Percentiles rank a stretch among this genome's conserved stretches.
phyloP scores from a whole-genome alignment of 192 early-diverging fungal species.

The Podila verticillata region DNA sequence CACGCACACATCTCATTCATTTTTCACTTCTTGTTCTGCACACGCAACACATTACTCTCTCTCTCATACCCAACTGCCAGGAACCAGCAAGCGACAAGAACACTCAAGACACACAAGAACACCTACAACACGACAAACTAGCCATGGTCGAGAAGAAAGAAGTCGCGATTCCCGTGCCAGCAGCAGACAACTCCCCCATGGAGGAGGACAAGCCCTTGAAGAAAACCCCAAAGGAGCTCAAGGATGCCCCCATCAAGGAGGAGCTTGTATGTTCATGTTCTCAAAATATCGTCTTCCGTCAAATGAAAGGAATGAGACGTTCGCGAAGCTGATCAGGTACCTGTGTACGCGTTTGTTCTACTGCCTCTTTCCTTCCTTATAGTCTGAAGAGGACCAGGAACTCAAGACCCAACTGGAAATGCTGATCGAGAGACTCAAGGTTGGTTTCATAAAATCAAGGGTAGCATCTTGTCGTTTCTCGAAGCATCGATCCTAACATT shows the following conservation, averaged over 20 bases:
- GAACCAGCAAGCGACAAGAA: no score
- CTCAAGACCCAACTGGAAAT: conserved; percentile 94
- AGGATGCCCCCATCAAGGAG: conserved; percentile 50
- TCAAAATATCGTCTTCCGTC: no score
- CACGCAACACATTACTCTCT: no score
- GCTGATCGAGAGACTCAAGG: conserved; percentile 93
- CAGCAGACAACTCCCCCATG: conserved; percentile 51
- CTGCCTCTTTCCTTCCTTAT: background rate
- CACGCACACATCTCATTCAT: no score
- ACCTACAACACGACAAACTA: no score
- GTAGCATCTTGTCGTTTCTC: no score
- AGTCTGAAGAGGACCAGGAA: conserved; percentile 98
- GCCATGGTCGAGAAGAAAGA: conserved; percentile 48
- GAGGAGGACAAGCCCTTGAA: conserved; percentile 54
- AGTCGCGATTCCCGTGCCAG: conserved; percentile 44
- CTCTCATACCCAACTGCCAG: no score
- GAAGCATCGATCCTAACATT: background rate
- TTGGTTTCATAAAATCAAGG: no score
- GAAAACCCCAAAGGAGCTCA: conserved; percentile 52
- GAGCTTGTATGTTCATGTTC: conserved; percentile 20
- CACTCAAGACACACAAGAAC: no score
- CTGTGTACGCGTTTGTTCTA: background rate
- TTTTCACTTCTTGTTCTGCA: no score
- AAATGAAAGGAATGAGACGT: no score
- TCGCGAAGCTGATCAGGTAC: no score